These are phyloP conservation scores for Meyerozyma guilliermondii DNA, from an alignment of 1,139 yeast genomes.

Conservation along the genomic window DNA sequence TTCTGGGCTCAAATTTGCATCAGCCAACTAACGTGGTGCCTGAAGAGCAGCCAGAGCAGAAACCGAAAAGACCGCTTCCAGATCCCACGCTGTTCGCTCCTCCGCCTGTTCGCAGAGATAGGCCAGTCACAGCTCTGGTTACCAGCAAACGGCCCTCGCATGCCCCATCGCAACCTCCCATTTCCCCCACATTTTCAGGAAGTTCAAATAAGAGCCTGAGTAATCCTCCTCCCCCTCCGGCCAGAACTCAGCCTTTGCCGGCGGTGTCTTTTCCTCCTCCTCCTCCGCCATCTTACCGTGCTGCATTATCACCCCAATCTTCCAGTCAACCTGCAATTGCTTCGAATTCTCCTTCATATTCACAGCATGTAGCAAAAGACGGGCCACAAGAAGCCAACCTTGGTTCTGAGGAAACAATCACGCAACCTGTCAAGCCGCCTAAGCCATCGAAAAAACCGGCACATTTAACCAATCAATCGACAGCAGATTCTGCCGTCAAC, in stretches of 20 bases:
- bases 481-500: conserved; percentile 6
- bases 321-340: neutral
- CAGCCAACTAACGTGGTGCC: neutral
- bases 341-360: too few relatives aligned
- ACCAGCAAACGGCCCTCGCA: neutral
- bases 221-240: neutral
- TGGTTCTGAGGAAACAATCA: neutral
- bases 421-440: conserved; percentile 3
- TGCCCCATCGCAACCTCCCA: too few relatives aligned
- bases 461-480: conserved; percentile 6
- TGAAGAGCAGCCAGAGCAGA: conserved; percentile 2
- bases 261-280: neutral
- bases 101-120: conserved; percentile 32
- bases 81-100: conserved; percentile 39
- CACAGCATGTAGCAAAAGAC: too few relatives aligned
- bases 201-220: too few relatives aligned
- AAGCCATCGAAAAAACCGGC: conserved; percentile 6
- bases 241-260: neutral
- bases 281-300: conserved; percentile 3
- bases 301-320: neutral
- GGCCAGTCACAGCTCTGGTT: neutral
- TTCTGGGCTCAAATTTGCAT: neutral
- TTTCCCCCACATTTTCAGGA: too few relatives aligned
- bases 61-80: conserved; percentile 24
- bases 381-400: neutral